Conservation (phyloP, 2,329 filamentous ascomycete genomes). For the Ophiocordyceps robertsii region DNA sequence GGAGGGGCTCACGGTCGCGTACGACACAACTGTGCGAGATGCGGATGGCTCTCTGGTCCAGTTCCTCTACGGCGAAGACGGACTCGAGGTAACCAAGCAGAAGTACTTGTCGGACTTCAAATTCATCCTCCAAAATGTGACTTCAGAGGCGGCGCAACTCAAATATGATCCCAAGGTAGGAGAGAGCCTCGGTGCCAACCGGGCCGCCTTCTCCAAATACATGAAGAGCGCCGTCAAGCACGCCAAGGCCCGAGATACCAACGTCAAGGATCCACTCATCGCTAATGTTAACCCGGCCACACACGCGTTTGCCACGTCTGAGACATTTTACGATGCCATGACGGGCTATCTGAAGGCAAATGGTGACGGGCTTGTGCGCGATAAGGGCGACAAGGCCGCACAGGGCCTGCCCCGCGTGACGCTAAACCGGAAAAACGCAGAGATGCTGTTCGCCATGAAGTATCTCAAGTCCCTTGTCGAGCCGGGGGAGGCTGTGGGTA, state of each 20-base stretch:
- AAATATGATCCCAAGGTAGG: constrained; percentile 44
- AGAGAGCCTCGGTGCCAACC: constrained; percentile 33
- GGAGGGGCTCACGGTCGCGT: constrained; percentile 84
- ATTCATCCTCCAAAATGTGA: constrained; percentile 77
- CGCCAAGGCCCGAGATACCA: constrained; percentile 39
- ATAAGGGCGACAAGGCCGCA: constrained; percentile 20
- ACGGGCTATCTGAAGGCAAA: constrained; percentile 71
- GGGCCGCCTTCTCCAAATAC: constrained; percentile 54
- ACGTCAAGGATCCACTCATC: constrained; percentile 62
- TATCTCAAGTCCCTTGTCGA: constrained; percentile 88
- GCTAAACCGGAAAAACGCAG: constrained; percentile 58
- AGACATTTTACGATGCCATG: constrained; percentile 64
- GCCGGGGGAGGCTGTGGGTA: constrained; percentile 90
- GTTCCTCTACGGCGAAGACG: constrained; percentile 94
- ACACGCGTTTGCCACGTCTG: constrained; percentile 75
- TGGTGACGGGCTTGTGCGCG: constrained; percentile 41
- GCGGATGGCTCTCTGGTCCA: constrained; percentile 88
- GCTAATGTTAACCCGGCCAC: constrained; percentile 62
- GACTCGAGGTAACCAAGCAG: constrained; percentile 85
- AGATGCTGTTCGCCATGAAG: constrained; percentile 78
- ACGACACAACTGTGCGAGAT: constrained; percentile 88
- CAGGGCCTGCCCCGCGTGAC: constrained; percentile 18
- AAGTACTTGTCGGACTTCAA: constrained; percentile 83
- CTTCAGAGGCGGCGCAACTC: constrained; percentile 66
- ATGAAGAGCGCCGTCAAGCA: constrained; percentile 75